These are phyloP conservation scores for Hymenotorrendiella dingleyae DNA, from an alignment of 2,329 filamentous ascomycete species.

Conservation along the genomic window DNA sequence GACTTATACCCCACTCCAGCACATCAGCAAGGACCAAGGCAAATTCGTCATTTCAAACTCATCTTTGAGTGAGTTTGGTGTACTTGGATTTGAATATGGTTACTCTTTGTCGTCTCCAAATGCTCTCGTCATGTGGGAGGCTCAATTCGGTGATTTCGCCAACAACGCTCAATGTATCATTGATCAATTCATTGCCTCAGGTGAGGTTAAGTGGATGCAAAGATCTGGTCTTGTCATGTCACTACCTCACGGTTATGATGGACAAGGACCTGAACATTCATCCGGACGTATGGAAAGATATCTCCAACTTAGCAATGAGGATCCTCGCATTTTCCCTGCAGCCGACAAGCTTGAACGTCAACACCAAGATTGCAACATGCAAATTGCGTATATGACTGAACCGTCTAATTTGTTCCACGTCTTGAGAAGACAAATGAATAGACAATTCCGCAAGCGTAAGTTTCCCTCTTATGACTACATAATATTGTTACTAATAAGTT, in stretches of 20 bases:
- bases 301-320: constrained; percentile 94
- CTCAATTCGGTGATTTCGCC: constrained; percentile 98
- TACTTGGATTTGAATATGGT: constrained; percentile 95
- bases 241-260: constrained; percentile 94
- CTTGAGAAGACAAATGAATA: constrained; percentile 94
- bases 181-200: constrained; percentile 96
- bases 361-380: constrained; percentile 99
- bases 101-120: constrained; percentile 97
- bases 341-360: constrained; percentile 88
- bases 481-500: constrained; percentile 17
- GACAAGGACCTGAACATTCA: constrained; percentile 96
- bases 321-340: constrained; percentile 85
- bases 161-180: constrained; percentile 99
- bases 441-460: constrained; percentile 98
- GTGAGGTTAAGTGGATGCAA: constrained; percentile 98
- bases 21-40: constrained; percentile 85
- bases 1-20: constrained; percentile 87
- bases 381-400: constrained; percentile 95
- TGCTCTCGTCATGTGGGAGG: constrained; percentile 98
- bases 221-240: constrained; percentile 94
- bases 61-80: constrained; percentile 64
- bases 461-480: constrained; percentile 17
- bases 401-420: constrained; percentile 96
- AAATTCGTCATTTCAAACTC: constrained; percentile 98
- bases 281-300: constrained; percentile 96